A percentile compares a stretch with the other conserved stretches of the same genome.
These are phyloP conservation scores for Blastocystis sp. DNA, from an alignment of 352 stramenopile genomes.

Conservation along the genomic window DNA sequence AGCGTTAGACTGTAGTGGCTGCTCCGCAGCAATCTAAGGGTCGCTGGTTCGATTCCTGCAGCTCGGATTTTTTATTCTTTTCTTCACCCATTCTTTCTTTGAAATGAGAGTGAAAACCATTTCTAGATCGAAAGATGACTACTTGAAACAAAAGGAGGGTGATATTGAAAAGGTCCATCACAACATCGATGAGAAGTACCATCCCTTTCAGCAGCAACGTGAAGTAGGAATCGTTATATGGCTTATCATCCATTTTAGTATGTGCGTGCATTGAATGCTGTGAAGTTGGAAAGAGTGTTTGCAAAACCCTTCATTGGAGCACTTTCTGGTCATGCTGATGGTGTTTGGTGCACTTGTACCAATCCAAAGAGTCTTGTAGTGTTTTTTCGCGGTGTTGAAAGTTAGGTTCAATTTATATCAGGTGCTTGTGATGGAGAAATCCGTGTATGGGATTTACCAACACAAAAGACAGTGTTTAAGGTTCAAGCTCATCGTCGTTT, in stretches of 20 bases:
- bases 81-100: constrained; percentile 13
- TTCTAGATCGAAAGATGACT: constrained; percentile 83
- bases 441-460: constrained; percentile 90
- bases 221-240: not conserved
- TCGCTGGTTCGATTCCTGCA: constrained; percentile 35
- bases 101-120: constrained; percentile 99
- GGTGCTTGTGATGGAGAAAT: constrained; percentile 84
- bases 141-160: constrained; percentile 83
- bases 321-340: constrained; percentile 90
- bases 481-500: constrained; percentile 83
- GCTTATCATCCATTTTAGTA: constrained; percentile 73
- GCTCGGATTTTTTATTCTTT: constrained; percentile 55
- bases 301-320: constrained; percentile 93
- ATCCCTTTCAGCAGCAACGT: constrained; percentile 77
- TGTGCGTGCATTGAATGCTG: constrained; percentile 86
- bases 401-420: constrained; percentile 71
- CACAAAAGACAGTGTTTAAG: constrained; percentile 82
- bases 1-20: constrained; percentile 52
- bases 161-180: constrained; percentile 86
- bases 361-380: constrained; percentile 78
- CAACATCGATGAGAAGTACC: constrained; percentile 88
- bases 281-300: constrained; percentile 96
- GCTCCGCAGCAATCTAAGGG: constrained; percentile 41
- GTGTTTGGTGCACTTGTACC: constrained; percentile 82
- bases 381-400: not conserved